Conservation (phyloP, 345 rosid species). For the Cardamine resedifolia region DNA sequence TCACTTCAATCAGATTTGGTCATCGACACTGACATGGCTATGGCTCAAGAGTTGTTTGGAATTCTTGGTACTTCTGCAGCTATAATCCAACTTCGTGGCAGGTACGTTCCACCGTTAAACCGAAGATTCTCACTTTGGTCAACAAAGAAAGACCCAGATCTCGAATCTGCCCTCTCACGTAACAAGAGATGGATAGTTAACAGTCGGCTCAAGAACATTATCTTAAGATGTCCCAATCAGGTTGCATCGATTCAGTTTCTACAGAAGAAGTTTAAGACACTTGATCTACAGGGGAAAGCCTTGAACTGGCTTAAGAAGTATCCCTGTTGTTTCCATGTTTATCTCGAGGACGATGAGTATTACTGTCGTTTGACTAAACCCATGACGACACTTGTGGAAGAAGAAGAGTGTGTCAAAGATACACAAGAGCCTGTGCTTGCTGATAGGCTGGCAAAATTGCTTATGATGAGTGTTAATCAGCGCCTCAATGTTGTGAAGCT, state of each 20-base stretch:
- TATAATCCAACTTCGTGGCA: constrained; percentile 19
- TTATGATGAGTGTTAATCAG: constrained; percentile 80
- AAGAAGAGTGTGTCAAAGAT: constrained; percentile 72
- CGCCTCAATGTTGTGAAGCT: constrained; percentile 74
- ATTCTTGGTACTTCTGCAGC: not conserved
- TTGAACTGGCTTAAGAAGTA: constrained; percentile 91
- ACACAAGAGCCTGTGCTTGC: constrained; percentile 58
- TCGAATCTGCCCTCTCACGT: constrained; percentile 76
- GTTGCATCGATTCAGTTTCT: constrained; percentile 55
- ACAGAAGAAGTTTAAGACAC: constrained; percentile 89
- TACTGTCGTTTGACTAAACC: constrained; percentile 65
- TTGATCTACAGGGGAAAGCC: constrained; percentile 94
- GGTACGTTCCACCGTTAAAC: constrained; percentile 14
- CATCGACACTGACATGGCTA: constrained; percentile 19
- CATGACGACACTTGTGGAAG: constrained; percentile 74
- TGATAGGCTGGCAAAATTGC: constrained; percentile 64
- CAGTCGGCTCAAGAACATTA: constrained; percentile 82
- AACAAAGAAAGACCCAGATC: constrained; percentile 85
- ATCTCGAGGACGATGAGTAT: constrained; percentile 60
- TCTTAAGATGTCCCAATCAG: constrained; percentile 71
- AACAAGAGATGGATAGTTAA: constrained; percentile 88
- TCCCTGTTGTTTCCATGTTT: constrained; percentile 84
- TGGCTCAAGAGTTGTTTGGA: not conserved
- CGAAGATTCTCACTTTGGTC: constrained; percentile 85
- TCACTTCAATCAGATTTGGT: not conserved